phyloP scores from a whole-genome alignment of 2,329 filamentous ascomycete genomes.

The Amesomyces nigricolor region DNA sequence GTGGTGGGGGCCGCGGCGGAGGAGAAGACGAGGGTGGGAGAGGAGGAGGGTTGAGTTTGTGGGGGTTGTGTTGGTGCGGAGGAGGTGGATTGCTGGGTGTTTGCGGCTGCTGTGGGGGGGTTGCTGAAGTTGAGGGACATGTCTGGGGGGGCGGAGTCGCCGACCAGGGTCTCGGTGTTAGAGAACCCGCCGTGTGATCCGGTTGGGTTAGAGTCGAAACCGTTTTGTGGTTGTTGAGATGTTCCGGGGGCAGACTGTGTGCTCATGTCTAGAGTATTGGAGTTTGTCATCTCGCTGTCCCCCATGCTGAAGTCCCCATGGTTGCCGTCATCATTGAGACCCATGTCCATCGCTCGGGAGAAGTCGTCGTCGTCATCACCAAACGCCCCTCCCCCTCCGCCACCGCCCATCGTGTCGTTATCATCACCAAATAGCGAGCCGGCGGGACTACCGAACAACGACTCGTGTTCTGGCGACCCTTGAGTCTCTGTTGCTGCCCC shows the following conservation, averaged over 20 bases:
- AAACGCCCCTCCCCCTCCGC: slow-evolving; percentile 47
- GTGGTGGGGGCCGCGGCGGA: slow-evolving; percentile 36
- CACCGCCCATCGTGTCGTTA: slow-evolving; percentile 51
- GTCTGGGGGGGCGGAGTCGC: slow-evolving; percentile 6
- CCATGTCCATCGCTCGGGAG: slow-evolving; percentile 62
- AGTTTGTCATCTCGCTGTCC: slow-evolving; percentile 24
- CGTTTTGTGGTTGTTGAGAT: slow-evolving; percentile 15
- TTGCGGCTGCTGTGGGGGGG: background rate
- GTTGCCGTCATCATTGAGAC: slow-evolving; percentile 35
- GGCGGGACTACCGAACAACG: slow-evolving; percentile 73
- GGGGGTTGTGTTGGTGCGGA: slow-evolving; percentile 9
- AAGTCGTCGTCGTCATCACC: slow-evolving; percentile 83
- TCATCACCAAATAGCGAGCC: slow-evolving; percentile 90
- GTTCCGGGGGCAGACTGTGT: background rate
- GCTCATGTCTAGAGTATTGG: background rate
- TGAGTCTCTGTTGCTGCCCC: slow-evolving; percentile 26
- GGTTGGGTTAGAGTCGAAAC: background rate
- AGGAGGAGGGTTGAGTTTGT: slow-evolving; percentile 4
- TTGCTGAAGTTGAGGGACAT: slow-evolving; percentile 14
- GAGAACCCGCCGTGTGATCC: slow-evolving; percentile 7
- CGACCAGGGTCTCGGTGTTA: slow-evolving; percentile 14
- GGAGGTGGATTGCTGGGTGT: slow-evolving; percentile 5
- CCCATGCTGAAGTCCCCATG: slow-evolving; percentile 34
- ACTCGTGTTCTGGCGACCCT: slow-evolving; percentile 63
- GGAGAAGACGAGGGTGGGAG: slow-evolving; percentile 35